Evolutionary conservation across 352 stramenopile genomes (phyloP).

Genomic region (Globisporangium uncinulatum): DNA sequence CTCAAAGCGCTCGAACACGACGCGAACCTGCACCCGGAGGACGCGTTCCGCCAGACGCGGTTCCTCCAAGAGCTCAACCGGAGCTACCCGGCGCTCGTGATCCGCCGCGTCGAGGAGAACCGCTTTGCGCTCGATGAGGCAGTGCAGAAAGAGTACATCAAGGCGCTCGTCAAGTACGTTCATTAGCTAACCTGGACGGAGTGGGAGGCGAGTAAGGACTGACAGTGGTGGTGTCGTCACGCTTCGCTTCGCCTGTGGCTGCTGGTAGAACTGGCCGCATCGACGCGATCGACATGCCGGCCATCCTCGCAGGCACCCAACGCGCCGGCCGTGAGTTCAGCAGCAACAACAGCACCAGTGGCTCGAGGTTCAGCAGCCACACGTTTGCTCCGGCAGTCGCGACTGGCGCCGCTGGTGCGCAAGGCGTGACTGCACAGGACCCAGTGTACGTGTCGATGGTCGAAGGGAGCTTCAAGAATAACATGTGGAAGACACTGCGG

Average conservation of each 20-base stretch:
- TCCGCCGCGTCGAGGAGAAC: slow-evolving; percentile 79
- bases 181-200: too few species aligned
- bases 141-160: slow-evolving; percentile 87
- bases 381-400: slow-evolving; percentile 12
- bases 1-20: slow-evolving; percentile 82
- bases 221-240: background rate
- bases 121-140: slow-evolving; percentile 78
- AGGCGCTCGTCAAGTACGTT: slow-evolving; percentile 75
- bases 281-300: slow-evolving; percentile 65
- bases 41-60: slow-evolving; percentile 69
- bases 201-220: too few species aligned
- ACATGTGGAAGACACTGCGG: slow-evolving; percentile 86
- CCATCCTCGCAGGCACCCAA: slow-evolving; percentile 36
- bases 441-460: slow-evolving; percentile 89
- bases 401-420: slow-evolving; percentile 19
- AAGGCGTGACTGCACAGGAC: slow-evolving; percentile 65
- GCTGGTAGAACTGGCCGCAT: slow-evolving; percentile 57
- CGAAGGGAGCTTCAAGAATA: slow-evolving; percentile 85
- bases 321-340: slow-evolving; percentile 14
- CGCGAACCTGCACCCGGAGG: slow-evolving; percentile 68
- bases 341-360: background rate
- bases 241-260: too few species aligned
- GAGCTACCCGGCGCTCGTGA: slow-evolving; percentile 75
- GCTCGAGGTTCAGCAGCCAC: slow-evolving; percentile 2
- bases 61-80: slow-evolving; percentile 88